Conservation (phyloP, 441 rosid species). For the Omphalea diandra region DNA sequence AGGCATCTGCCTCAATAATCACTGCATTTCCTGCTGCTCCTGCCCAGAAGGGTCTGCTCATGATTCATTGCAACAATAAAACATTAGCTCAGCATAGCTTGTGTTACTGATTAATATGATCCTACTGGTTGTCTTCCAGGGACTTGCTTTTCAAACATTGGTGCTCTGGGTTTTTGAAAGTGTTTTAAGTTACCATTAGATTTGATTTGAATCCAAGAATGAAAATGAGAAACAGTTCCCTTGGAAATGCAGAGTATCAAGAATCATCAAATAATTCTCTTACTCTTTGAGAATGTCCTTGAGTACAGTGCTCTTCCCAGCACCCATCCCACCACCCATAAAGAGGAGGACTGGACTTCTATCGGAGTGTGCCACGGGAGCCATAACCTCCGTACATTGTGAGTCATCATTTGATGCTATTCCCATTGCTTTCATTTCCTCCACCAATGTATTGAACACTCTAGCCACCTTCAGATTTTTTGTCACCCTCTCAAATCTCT, state of each 20-base stretch:
- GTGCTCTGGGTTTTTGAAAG: not conserved
- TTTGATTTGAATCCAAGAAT: not conserved
- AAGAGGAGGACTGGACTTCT: constrained; percentile 91
- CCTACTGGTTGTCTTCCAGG: not conserved
- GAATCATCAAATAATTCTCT: constrained; percentile 17
- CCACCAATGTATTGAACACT: constrained; percentile 82
- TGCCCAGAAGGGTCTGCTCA: constrained; percentile 87
- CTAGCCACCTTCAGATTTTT: constrained; percentile 88
- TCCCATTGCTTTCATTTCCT: constrained; percentile 97
- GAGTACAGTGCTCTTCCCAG: constrained; percentile 96
- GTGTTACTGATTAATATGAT: not conserved
- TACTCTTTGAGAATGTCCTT: constrained; percentile 96
- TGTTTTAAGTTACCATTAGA: not conserved
- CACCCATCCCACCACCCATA: constrained; percentile 99
- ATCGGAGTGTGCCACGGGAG: constrained; percentile 87
- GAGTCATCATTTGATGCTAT: constrained; percentile 68
- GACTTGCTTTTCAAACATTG: not conserved
- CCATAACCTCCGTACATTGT: constrained; percentile 92
- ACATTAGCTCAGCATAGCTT: constrained; percentile 11
- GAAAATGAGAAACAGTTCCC: not conserved
- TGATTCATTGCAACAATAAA: constrained; percentile 22
- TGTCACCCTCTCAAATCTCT: constrained; percentile 79
- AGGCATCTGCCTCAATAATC: constrained; percentile 94
- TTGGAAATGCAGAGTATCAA: not conserved
- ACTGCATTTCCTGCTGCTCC: constrained; percentile 88